Conservation (phyloP, 805 yeast species). For the Dipodascus geniculatus region DNA sequence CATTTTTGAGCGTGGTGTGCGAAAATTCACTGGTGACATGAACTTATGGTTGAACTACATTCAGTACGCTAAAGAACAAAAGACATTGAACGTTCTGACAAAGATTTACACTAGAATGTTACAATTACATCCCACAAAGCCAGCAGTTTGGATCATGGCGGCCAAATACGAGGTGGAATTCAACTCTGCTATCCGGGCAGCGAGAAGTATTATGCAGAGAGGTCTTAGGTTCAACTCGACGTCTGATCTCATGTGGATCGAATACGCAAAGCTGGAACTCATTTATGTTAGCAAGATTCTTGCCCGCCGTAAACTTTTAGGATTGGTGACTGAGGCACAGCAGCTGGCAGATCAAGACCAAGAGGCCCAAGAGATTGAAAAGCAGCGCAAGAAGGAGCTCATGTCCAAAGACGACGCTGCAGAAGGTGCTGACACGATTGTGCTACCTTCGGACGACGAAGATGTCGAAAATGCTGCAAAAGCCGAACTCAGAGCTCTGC, state of each 20-base stretch:
- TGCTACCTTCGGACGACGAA: conserved; percentile 23
- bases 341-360: conserved; percentile 34
- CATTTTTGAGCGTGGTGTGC: conserved; percentile 72
- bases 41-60: conserved; percentile 71
- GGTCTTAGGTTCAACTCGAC: conserved; percentile 78
- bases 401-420: conserved; percentile 12
- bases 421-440: conserved; percentile 19
- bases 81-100: conserved; percentile 23
- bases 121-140: conserved; percentile 81
- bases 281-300: conserved; percentile 73
- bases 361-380: conserved; percentile 6
- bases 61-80: conserved; percentile 32
- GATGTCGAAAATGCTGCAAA: conserved; percentile 43
- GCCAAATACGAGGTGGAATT: conserved; percentile 88
- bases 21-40: conserved; percentile 66
- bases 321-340: conserved; percentile 54
- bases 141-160: conserved; percentile 87
- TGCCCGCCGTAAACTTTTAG: conserved; percentile 72
- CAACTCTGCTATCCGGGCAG: conserved; percentile 79
- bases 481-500: conserved; percentile 48
- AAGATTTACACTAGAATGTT: conserved; percentile 66
- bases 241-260: conserved; percentile 61
- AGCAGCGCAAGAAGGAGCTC: conserved; percentile 19
- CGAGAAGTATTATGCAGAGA: conserved; percentile 75
- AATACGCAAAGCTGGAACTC: conserved; percentile 80